Conservation (phyloP, 805 yeast species). For the Wickerhamomyces bisporus region DNA sequence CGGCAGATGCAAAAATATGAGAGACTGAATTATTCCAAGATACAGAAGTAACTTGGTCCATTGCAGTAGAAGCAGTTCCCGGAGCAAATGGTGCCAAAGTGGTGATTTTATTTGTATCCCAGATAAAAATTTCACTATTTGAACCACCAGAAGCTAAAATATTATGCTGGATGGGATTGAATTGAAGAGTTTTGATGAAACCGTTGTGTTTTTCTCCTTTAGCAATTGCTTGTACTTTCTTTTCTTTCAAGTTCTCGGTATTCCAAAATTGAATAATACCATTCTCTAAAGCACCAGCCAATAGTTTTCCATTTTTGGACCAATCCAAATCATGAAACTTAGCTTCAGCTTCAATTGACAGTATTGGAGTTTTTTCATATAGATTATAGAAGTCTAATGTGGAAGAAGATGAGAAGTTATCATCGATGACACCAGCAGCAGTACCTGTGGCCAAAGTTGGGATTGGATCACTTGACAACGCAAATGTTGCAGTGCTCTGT, state of each 20-base stretch:
- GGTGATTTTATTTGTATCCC: conserved; percentile 75
- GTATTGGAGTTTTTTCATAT: conserved; percentile 33
- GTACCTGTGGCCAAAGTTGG: conserved; percentile 89
- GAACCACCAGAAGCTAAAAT: conserved; percentile 83
- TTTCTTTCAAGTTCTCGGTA: conserved; percentile 41
- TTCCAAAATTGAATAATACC: conserved; percentile 81
- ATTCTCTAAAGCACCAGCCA: conserved; percentile 88
- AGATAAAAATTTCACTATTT: conserved; percentile 82
- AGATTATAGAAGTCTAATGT: conserved; percentile 78
- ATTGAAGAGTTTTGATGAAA: conserved; percentile 66
- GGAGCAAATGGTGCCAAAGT: conserved; percentile 50
- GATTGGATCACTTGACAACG: conserved; percentile 78
- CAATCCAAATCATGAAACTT: conserved; percentile 81
- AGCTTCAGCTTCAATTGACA: conserved; percentile 43
- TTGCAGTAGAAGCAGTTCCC: conserved; percentile 74
- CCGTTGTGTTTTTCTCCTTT: conserved; percentile 58
- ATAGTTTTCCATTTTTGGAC: conserved; percentile 59
- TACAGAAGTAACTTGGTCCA: conserved; percentile 73
- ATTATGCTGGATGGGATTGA: conserved; percentile 68
- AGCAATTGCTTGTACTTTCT: conserved; percentile 46
- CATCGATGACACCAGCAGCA: conserved; percentile 93
- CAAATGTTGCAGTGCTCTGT: conserved; percentile 85
- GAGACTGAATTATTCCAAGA: conserved; percentile 85
- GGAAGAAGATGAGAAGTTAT: conserved; percentile 74
- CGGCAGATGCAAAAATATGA: conserved; percentile 88